phyloP scores from a whole-genome alignment of 352 stramenopile genomes.

The Phytophthora meadii region DNA sequence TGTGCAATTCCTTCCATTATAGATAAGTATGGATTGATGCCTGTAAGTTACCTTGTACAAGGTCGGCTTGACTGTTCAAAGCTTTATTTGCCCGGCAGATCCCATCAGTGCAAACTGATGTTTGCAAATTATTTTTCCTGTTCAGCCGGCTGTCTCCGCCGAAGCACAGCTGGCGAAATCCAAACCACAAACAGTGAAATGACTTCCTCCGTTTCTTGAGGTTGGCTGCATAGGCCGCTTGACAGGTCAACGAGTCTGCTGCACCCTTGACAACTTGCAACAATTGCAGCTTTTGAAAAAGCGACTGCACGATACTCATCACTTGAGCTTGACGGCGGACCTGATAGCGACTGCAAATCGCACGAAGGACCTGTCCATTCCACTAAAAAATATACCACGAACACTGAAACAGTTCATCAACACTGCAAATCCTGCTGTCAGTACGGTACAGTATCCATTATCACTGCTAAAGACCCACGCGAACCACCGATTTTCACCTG shows the following conservation, averaged over 20 bases:
- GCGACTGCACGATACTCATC: not conserved
- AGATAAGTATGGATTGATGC: no score
- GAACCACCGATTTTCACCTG: no score
- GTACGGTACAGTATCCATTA: no score
- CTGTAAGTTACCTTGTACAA: no score
- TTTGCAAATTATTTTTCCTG: conserved; percentile 3
- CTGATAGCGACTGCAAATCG: conserved; percentile 1
- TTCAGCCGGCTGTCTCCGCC: not conserved
- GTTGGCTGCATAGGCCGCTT: not conserved
- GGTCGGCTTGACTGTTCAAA: not conserved
- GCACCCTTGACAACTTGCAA: not conserved
- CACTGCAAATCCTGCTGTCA: no score
- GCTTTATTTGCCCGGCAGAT: not conserved
- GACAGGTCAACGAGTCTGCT: not conserved
- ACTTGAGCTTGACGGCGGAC: not conserved
- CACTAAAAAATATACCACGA: no score
- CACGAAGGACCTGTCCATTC: no score
- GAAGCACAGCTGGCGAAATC: not conserved
- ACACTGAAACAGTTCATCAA: no score
- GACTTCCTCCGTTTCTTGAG: not conserved
- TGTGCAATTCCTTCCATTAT: no score
- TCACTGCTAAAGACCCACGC: no score
- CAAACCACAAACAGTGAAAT: conserved; percentile 3
- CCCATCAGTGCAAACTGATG: conserved; percentile 1
- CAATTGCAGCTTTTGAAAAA: not conserved